Evolutionary conservation across 768 basidiomycete species (phyloP).

Genomic region (Thelephora ganbajun): DNA sequence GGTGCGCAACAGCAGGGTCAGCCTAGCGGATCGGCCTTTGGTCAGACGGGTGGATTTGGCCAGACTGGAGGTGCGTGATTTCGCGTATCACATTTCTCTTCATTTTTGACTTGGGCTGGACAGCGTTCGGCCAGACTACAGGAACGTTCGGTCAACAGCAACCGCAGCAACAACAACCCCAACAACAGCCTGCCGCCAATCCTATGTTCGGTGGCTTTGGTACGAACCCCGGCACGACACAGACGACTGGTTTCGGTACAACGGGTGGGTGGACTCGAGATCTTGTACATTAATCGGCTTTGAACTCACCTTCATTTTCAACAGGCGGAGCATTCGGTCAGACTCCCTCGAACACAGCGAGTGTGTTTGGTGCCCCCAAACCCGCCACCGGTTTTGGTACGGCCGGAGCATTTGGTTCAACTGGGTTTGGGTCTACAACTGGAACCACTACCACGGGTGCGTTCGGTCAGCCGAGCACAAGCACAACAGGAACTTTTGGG

Average conservation of each 20-base stretch:
- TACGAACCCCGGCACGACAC: constrained; percentile 20
- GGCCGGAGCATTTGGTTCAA: constrained; percentile 15
- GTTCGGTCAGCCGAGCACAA: constrained; percentile 15
- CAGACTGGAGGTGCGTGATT: constrained; percentile 43
- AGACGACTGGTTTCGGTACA: constrained; percentile 22
- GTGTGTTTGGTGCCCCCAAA: constrained; percentile 51
- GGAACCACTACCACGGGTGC: constrained; percentile 11
- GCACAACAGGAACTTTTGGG: constrained; percentile 27
- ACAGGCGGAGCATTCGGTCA: constrained; percentile 25
- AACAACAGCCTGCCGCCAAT: constrained; percentile 50
- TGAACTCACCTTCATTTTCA: constrained; percentile 2
- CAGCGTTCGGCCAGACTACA: constrained; percentile 26
- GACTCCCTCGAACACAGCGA: constrained; percentile 20
- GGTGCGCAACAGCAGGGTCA: constrained; percentile 51
- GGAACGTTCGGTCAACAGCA: constrained; percentile 41
- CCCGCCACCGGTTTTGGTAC: constrained; percentile 66
- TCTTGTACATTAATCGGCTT: constrained; percentile 7
- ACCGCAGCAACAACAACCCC: constrained; percentile 22
- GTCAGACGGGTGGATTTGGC: constrained; percentile 57
- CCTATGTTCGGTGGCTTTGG: constrained; percentile 69
- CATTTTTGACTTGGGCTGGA: constrained; percentile 1
- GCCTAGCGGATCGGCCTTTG: constrained; percentile 48
- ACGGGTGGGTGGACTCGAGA: constrained; percentile 15
- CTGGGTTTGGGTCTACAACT: constrained; percentile 11
- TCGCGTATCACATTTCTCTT: constrained; percentile 7